Evolutionary conservation across 73 alveolate genomes (phyloP).

Genomic region (Paramecium pentaurelia): DNA sequence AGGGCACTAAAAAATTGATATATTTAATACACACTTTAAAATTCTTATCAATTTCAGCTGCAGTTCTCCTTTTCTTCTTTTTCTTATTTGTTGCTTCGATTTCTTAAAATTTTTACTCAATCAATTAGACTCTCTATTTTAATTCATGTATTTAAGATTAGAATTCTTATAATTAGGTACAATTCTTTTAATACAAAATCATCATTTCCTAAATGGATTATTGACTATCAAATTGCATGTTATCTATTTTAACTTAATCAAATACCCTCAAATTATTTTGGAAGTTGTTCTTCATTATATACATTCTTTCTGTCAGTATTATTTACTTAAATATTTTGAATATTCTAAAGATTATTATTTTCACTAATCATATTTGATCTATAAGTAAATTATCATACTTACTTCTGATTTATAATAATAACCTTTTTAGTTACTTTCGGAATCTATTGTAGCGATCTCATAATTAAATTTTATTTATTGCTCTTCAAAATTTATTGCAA

Average conservation of each 20-base stretch:
- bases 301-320: neutral
- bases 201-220: conserved; percentile 10
- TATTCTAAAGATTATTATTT: neutral
- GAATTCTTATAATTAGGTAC: neutral
- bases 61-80: conserved; percentile 78
- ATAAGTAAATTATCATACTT: neutral
- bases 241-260: neutral
- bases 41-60: conserved; percentile 76
- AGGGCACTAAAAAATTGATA: conserved; percentile 67
- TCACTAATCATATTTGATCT: neutral
- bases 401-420: conserved; percentile 22
- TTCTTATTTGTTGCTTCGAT: conserved; percentile 62
- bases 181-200: neutral
- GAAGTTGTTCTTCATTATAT: neutral
- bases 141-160: neutral
- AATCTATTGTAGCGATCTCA: neutral
- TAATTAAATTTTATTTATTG: conserved; percentile 47
- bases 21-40: conserved; percentile 45
- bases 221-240: neutral
- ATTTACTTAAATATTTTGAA: neutral
- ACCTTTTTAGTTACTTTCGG: conserved; percentile 5
- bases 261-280: neutral
- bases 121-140: neutral
- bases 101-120: conserved; percentile 31
- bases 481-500: conserved; percentile 26